Percentiles rank a stretch among this genome's conserved stretches.
Conservation (phyloP, 257 asterid genomes). For the Plantago ovata region DNA sequence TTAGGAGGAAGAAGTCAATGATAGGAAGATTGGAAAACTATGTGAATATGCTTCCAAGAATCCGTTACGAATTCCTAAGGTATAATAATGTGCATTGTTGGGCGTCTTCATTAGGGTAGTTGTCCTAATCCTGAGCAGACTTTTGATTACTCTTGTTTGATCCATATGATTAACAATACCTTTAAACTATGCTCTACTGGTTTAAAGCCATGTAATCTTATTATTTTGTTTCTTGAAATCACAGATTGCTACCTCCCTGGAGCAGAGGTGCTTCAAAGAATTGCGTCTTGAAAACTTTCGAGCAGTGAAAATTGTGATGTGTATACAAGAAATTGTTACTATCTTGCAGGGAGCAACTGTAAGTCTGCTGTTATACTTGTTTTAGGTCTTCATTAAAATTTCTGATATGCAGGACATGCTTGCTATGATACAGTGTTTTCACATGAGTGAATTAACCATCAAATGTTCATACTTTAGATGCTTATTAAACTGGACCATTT, state of each 20-base stretch:
- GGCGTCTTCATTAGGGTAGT: too few species aligned
- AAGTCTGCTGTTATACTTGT: slow-evolving; percentile 22
- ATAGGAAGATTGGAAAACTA: slow-evolving; percentile 85
- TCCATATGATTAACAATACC: too few species aligned
- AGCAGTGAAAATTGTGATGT: slow-evolving; percentile 71
- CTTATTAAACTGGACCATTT: too few species aligned
- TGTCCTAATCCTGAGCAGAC: too few species aligned
- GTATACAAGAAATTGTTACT: slow-evolving; percentile 75
- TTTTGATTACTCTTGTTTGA: too few species aligned
- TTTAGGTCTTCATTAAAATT: not conserved
- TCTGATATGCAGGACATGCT: not conserved
- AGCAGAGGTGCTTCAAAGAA: slow-evolving; percentile 95
- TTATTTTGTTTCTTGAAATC: slow-evolving; percentile 25
- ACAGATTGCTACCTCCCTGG: slow-evolving; percentile 81
- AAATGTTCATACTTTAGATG: too few species aligned
- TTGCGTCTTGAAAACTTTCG: slow-evolving; percentile 70
- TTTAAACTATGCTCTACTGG: slow-evolving; percentile 1
- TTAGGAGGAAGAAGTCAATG: slow-evolving; percentile 92
- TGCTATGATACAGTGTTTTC: not conserved
- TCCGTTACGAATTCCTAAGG: slow-evolving; percentile 98
- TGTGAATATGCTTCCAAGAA: slow-evolving; percentile 93
- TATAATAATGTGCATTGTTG: slow-evolving; percentile 22
- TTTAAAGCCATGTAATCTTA: slow-evolving; percentile 1
- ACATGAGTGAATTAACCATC: slow-evolving; percentile 4
- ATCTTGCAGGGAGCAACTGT: slow-evolving; percentile 96